These are phyloP conservation scores for Huntiella bhutanensis DNA, from an alignment of 2,329 filamentous ascomycete species.

Conservation along the genomic window DNA sequence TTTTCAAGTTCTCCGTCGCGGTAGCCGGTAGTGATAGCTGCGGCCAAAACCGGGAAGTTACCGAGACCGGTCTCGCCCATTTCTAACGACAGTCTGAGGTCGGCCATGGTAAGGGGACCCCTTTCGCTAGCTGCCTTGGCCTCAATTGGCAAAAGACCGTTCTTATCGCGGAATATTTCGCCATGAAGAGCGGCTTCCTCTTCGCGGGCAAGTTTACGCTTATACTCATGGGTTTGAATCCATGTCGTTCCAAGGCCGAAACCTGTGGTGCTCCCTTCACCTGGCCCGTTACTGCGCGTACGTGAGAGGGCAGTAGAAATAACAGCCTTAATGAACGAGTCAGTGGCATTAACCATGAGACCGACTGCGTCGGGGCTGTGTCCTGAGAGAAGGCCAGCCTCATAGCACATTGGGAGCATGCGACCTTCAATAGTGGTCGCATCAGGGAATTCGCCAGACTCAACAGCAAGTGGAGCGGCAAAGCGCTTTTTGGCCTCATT, in stretches of 20 bases:
- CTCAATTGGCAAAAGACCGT: conserved; percentile 63
- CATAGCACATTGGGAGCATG: conserved; percentile 52
- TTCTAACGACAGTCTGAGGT: conserved; percentile 57
- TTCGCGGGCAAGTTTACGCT: conserved; percentile 53
- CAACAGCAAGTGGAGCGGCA: conserved; percentile 42
- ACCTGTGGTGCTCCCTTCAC: conserved; percentile 39
- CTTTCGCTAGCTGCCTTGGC: conserved; percentile 56
- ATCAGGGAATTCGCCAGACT: conserved; percentile 53
- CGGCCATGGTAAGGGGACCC: conserved; percentile 54
- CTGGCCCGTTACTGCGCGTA: conserved; percentile 45
- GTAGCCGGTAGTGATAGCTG: conserved; percentile 50
- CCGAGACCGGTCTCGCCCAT: conserved; percentile 59
- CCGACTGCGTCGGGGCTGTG: conserved; percentile 41
- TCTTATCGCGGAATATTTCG: conserved; percentile 54
- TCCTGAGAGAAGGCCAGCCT: conserved; percentile 40
- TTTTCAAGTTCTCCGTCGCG: conserved; percentile 59
- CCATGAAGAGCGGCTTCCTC: conserved; percentile 56
- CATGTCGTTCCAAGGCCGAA: conserved; percentile 48
- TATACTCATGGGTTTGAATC: conserved; percentile 66
- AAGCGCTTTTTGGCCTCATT: conserved; percentile 49
- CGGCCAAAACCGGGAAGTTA: conserved; percentile 57
- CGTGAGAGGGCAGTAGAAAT: conserved; percentile 44
- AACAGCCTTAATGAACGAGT: conserved; percentile 48
- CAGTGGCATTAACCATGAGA: conserved; percentile 45
- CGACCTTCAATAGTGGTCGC: conserved; percentile 41